Evolutionary conservation across 208 protist species (phyloP).

Genomic region (Acanthamoeba lenticulata): DNA sequence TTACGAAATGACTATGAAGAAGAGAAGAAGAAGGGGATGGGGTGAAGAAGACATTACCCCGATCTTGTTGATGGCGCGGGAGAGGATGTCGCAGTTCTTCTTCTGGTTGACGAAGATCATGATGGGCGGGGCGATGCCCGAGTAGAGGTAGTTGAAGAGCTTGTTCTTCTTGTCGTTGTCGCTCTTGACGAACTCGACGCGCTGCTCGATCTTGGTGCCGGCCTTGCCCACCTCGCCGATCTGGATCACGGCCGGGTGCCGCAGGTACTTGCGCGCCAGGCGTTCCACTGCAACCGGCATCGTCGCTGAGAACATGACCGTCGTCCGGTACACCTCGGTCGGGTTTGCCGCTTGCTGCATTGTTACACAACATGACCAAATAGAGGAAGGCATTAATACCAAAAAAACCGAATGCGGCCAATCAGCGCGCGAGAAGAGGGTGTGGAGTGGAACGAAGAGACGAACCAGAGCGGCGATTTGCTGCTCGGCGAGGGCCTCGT

Average conservation of each 20-base stretch:
- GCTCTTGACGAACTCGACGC: slow-evolving; percentile 74
- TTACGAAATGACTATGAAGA: not conserved
- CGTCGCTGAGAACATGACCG: slow-evolving; percentile 91
- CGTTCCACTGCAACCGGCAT: slow-evolving; percentile 90
- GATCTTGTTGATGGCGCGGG: slow-evolving; percentile 72
- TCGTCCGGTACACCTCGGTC: slow-evolving; percentile 84
- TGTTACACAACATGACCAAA: not conserved
- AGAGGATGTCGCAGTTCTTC: slow-evolving; percentile 82
- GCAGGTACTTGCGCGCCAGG: slow-evolving; percentile 84
- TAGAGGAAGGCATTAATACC: not conserved
- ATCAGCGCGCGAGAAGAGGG: no score
- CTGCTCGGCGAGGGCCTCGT: slow-evolving; percentile 67
- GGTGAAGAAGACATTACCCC: slow-evolving; percentile 61
- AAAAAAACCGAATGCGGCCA: not conserved
- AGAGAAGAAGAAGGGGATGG: not conserved
- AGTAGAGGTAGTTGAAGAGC: slow-evolving; percentile 81
- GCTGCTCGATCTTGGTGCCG: slow-evolving; percentile 81
- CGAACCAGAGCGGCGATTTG: not conserved
- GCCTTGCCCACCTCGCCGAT: slow-evolving; percentile 75
- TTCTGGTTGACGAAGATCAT: slow-evolving; percentile 92
- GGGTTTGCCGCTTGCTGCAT: not conserved
- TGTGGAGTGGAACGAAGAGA: not conserved
- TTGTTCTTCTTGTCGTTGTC: slow-evolving; percentile 84
- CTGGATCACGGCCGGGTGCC: slow-evolving; percentile 10
- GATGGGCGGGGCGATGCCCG: slow-evolving; percentile 84